Percentiles rank a stretch among this genome's conserved stretches.
Evolutionary conservation across 441 rosid genomes (phyloP).

Genomic region (Aquilaria agallochum): DNA sequence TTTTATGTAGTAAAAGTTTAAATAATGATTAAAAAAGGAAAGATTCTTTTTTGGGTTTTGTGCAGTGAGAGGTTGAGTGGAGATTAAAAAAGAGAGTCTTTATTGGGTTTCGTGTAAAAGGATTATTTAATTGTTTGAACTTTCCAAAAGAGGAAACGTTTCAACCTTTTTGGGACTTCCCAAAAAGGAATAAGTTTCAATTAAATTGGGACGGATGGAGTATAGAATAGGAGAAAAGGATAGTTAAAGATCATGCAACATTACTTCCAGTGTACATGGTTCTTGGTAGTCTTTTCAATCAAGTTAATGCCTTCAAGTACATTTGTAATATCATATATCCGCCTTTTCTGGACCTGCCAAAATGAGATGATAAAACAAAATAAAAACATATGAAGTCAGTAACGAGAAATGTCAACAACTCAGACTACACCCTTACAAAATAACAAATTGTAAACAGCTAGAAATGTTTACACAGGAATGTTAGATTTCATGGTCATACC

Average conservation of each 20-base stretch:
- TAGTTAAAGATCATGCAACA: conserved; percentile 16
- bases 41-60: too few relatives aligned
- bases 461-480: background rate
- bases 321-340: conserved; percentile 92
- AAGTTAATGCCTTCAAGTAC: conserved; percentile 83
- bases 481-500: conserved; percentile 28
- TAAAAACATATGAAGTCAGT: conserved; percentile 13
- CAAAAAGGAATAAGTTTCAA: too few relatives aligned
- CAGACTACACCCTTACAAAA: background rate
- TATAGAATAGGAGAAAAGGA: background rate
- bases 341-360: conserved; percentile 80
- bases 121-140: too few relatives aligned
- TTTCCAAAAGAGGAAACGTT: too few relatives aligned
- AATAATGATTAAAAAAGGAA: too few relatives aligned
- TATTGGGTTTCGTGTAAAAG: too few relatives aligned
- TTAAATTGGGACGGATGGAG: too few relatives aligned
- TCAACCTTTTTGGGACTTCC: too few relatives aligned
- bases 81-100: too few relatives aligned
- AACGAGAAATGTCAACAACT: background rate
- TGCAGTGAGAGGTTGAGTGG: too few relatives aligned
- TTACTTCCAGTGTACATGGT: conserved; percentile 82
- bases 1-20: too few relatives aligned
- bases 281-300: conserved; percentile 87
- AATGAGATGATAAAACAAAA: conserved; percentile 8
- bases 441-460: too few relatives aligned